phyloP scores from a whole-genome alignment of 1,284 basidiomycete genomes.

The Pseudozyma tsukubaensis region DNA sequence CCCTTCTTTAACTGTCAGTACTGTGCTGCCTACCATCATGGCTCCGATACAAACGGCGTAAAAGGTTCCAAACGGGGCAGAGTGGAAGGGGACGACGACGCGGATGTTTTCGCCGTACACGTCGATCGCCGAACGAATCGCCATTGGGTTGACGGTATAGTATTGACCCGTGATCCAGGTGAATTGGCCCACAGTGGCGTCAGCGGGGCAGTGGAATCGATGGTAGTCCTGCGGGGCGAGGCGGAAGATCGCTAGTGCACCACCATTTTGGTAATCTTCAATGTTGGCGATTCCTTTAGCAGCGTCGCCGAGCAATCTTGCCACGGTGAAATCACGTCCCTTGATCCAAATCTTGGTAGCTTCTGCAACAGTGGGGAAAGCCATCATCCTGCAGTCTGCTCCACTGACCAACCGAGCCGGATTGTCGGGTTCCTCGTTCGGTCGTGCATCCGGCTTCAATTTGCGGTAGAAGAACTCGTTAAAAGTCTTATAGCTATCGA shows the following conservation, averaged over 20 bases:
- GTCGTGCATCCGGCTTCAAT: constrained; percentile 84
- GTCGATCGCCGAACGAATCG: constrained; percentile 81
- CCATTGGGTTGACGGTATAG: constrained; percentile 76
- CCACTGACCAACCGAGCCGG: constrained; percentile 82
- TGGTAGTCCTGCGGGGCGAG: constrained; percentile 90
- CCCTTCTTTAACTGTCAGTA: constrained; percentile 85
- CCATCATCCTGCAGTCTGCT: constrained; percentile 94
- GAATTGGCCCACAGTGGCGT: constrained; percentile 75
- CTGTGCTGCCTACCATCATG: constrained; percentile 75
- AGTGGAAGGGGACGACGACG: constrained; percentile 68
- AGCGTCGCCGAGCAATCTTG: constrained; percentile 78
- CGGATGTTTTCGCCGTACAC: constrained; percentile 93
- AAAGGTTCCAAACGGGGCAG: constrained; percentile 51
- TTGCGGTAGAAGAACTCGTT: constrained; percentile 93
- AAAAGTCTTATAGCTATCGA: constrained; percentile 86
- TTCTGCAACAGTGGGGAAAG: constrained; percentile 83
- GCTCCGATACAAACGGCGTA: constrained; percentile 69
- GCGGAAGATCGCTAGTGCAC: constrained; percentile 78
- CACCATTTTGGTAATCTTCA: constrained; percentile 80
- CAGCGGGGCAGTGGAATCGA: constrained; percentile 91
- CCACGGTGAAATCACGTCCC: constrained; percentile 88
- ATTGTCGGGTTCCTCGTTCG: constrained; percentile 79
- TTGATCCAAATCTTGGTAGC: constrained; percentile 97
- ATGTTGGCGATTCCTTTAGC: constrained; percentile 66
- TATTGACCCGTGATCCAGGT: constrained; percentile 70